Conservation (phyloP, 1,284 basidiomycete species). For the Phlebopus sp. region DNA sequence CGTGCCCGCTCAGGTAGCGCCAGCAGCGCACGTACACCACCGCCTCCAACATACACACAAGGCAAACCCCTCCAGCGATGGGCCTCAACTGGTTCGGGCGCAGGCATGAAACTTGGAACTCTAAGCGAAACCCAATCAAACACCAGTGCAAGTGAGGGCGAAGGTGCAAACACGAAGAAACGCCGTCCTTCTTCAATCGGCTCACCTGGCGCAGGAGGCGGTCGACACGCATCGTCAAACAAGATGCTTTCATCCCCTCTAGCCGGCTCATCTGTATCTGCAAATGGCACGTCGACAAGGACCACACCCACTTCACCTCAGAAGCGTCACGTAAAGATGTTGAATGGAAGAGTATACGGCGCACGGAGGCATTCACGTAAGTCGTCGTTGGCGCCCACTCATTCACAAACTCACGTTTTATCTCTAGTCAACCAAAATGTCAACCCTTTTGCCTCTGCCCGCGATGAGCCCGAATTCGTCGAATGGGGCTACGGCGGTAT, state of each 20-base stretch:
- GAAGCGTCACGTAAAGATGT: constrained; percentile 49
- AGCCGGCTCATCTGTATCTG: neutral
- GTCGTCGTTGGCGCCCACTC: constrained; percentile 6
- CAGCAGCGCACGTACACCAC: constrained; percentile 14
- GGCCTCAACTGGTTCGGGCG: constrained; percentile 12
- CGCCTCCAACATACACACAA: constrained; percentile 7
- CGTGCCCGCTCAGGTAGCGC: constrained; percentile 39
- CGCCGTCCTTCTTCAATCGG: constrained; percentile 22
- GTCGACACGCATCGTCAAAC: constrained; percentile 21
- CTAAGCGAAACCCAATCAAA: too few species aligned
- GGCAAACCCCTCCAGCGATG: constrained; percentile 12
- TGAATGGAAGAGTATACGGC: constrained; percentile 79
- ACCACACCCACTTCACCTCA: constrained; percentile 6
- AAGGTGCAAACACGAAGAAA: constrained; percentile 29
- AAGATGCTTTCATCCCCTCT: constrained; percentile 3
- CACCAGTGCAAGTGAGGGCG: neutral
- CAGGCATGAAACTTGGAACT: neutral
- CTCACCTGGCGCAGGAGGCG: constrained; percentile 29
- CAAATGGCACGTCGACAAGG: constrained; percentile 9
- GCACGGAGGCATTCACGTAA: constrained; percentile 39
- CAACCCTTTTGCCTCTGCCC: constrained; percentile 52
- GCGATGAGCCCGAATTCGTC: constrained; percentile 71
- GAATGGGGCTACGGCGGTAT: constrained; percentile 87
- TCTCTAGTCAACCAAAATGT: constrained; percentile 15
- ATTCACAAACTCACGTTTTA: neutral